Evolutionary conservation across 495 filamentous ascomycete genomes (phyloP).

Genomic region (Aspergillus haitiensis): DNA sequence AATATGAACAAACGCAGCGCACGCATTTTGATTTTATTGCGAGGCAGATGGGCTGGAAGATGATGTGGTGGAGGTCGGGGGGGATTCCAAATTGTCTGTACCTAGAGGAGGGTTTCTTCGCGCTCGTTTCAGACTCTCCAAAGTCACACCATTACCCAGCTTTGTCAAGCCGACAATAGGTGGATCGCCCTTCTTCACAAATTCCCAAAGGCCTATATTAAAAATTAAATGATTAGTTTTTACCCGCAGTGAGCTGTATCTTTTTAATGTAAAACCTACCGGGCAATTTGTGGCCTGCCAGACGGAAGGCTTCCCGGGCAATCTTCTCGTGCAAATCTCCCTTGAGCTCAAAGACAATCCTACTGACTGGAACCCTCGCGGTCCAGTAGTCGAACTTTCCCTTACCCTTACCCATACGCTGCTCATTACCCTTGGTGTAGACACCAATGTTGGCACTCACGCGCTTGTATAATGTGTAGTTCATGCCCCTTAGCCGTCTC

Average conservation of each 20-base stretch:
- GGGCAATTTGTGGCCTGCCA: conserved; percentile 94
- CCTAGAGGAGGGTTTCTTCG: conserved; percentile 62
- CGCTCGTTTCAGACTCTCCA: conserved; percentile 75
- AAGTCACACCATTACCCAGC: conserved; percentile 73
- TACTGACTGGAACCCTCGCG: conserved; percentile 78
- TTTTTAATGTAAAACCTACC: conserved; percentile 55
- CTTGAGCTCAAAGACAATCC: conserved; percentile 88
- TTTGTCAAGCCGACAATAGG: conserved; percentile 94
- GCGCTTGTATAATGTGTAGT: conserved; percentile 87
- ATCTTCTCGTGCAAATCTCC: conserved; percentile 93
- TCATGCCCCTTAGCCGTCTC: conserved; percentile 81
- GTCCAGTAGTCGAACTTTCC: conserved; percentile 98
- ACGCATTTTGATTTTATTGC: conserved; percentile 35
- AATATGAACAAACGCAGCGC: conserved; percentile 19
- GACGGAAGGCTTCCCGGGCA: conserved; percentile 86
- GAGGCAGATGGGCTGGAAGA: conserved; percentile 41
- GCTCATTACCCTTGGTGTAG: conserved; percentile 92
- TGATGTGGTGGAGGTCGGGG: conserved; percentile 32
- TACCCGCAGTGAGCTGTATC: neutral
- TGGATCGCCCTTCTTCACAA: conserved; percentile 89
- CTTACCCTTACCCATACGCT: conserved; percentile 99
- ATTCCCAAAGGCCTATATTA: conserved; percentile 78
- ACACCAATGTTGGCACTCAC: conserved; percentile 91
- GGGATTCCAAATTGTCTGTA: conserved; percentile 32
- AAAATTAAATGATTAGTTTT: conserved; percentile 26